These are phyloP conservation scores for Golovinomyces cichoracearum DNA, from an alignment of 2,329 filamentous ascomycete species.

Conservation along the genomic window DNA sequence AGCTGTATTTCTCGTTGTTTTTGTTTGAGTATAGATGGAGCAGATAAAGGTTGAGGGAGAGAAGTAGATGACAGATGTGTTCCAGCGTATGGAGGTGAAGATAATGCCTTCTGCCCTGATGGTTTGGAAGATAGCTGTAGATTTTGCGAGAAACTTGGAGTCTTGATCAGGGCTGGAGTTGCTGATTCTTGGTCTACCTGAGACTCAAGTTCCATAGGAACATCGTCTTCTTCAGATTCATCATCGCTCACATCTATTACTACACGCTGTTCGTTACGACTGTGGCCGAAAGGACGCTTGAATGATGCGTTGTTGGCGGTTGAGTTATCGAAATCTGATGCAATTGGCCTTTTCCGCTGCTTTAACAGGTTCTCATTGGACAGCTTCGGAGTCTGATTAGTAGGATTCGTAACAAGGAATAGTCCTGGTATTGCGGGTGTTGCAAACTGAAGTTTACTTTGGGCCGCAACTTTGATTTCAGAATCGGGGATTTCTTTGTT, in stretches of 20 bases:
- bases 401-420: constrained; percentile 9
- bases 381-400: constrained; percentile 3
- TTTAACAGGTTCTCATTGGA: constrained; percentile 1
- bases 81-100: constrained; percentile 9
- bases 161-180: constrained; percentile 5
- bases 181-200: constrained; percentile 23
- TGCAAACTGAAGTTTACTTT: background rate
- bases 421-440: constrained; percentile 10
- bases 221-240: constrained; percentile 29
- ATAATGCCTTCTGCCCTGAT: constrained; percentile 8
- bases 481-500: background rate
- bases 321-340: constrained; percentile 43
- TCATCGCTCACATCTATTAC: constrained; percentile 72
- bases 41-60: constrained; percentile 5
- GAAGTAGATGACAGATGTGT: constrained; percentile 3
- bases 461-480: background rate
- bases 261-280: constrained; percentile 32
- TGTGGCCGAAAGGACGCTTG: constrained; percentile 36
- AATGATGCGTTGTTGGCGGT: constrained; percentile 13
- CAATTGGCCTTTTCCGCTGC: constrained; percentile 32
- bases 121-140: constrained; percentile 9
- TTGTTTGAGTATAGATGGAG: constrained; percentile 20
- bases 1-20: constrained; percentile 34
- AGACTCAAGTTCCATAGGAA: constrained; percentile 37
- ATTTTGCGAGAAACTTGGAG: constrained; percentile 17